Conservation (phyloP, 2,329 filamentous ascomycete species). For the Ophiostoma pallidulum region DNA sequence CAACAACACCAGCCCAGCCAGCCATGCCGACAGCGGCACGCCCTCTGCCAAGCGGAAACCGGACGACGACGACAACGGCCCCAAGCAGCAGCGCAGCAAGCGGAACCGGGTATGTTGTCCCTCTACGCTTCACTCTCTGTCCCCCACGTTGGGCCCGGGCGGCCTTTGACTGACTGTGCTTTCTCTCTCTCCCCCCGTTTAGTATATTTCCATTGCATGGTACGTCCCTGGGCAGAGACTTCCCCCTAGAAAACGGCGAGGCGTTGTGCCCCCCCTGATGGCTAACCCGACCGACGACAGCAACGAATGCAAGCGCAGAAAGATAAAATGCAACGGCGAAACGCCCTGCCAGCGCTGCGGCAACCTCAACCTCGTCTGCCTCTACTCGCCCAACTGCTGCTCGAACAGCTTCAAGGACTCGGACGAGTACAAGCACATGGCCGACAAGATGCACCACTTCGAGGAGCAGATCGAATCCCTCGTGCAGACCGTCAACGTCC, state of each 20-base stretch:
- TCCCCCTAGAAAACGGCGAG: background rate
- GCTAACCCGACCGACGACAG: constrained; percentile 28
- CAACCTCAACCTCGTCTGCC: constrained; percentile 47
- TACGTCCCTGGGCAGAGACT: constrained; percentile 21
- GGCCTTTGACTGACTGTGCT: background rate
- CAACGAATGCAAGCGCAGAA: constrained; percentile 37
- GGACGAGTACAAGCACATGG: constrained; percentile 76
- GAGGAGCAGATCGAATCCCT: constrained; percentile 79
- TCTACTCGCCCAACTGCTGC: constrained; percentile 20
- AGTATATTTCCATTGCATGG: constrained; percentile 56
- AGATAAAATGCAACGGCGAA: constrained; percentile 51
- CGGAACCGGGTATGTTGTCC: constrained; percentile 43
- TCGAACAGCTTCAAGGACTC: constrained; percentile 37
- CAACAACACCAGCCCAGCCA: constrained; percentile 7
- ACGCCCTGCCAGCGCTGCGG: constrained; percentile 58
- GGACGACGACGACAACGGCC: constrained; percentile 30
- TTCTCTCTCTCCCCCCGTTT: background rate
- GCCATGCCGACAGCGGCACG: background rate
- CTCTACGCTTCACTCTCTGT: background rate
- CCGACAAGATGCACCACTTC: constrained; percentile 59
- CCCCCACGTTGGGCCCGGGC: background rate
- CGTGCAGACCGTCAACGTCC: constrained; percentile 58
- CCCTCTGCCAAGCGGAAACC: constrained; percentile 27
- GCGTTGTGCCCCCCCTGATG: background rate
- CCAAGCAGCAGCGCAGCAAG: constrained; percentile 49